A percentile compares a stretch with the other conserved stretches of the same genome.
phyloP scores from a whole-genome alignment of 208 protist species.

The Trypanosoma vivax region DNA sequence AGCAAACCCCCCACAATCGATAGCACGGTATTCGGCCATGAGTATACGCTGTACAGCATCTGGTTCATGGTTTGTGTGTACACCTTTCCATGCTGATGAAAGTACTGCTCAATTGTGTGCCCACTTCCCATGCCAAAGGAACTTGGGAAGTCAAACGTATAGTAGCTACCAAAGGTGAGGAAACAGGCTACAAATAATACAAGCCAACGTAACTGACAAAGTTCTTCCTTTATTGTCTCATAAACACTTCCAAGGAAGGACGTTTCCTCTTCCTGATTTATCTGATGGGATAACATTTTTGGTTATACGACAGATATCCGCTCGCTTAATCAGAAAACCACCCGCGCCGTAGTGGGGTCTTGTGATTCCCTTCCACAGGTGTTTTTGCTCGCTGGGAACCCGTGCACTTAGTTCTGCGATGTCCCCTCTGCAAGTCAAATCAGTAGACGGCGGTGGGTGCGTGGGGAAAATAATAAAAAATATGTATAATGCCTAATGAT shows the following conservation, averaged over 20 bases:
- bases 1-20: conserved; percentile 79
- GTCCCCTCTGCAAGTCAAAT: no score
- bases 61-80: conserved; percentile 87
- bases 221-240: conserved; percentile 30
- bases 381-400: no score
- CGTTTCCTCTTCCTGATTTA: no score
- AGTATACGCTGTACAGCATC: conserved; percentile 89
- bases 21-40: conserved; percentile 89
- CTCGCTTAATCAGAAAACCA: no score
- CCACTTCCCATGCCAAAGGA: conserved; percentile 59
- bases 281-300: no score
- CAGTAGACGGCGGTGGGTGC: no score
- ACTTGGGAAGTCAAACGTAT: conserved; percentile 77
- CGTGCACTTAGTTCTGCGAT: no score
- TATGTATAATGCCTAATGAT: no score
- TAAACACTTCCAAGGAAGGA: not conserved
- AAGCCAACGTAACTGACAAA: conserved; percentile 67
- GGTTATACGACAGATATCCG: no score
- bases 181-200: conserved; percentile 76
- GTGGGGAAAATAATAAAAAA: no score
- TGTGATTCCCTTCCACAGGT: no score
- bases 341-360: no score
- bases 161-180: conserved; percentile 81
- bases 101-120: conserved; percentile 55
- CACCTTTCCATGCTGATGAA: conserved; percentile 28